Conservation (phyloP, 768 basidiomycete species). For the Filobasidium wieringae region DNA sequence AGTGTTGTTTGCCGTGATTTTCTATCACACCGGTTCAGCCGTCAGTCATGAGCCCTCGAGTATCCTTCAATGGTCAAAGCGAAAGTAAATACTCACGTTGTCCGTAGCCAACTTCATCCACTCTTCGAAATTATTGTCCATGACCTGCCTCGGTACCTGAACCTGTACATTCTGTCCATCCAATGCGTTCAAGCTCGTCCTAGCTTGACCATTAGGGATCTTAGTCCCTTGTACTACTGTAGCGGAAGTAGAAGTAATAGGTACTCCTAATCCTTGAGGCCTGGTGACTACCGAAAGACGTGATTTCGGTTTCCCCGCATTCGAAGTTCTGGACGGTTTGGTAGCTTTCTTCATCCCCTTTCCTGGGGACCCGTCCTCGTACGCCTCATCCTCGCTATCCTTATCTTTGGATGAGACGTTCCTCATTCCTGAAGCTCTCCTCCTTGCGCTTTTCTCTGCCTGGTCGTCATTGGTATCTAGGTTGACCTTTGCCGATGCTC, state of each 20-base stretch:
- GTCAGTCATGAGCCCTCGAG: not conserved
- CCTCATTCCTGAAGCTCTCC: not conserved
- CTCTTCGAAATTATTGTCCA: conserved; percentile 88
- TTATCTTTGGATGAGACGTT: not conserved
- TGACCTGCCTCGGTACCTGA: conserved; percentile 54
- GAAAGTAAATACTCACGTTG: conserved; percentile 57
- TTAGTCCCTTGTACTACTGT: not conserved
- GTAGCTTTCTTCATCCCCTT: not conserved
- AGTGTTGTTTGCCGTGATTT: conserved; percentile 95
- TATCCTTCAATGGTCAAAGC: not conserved
- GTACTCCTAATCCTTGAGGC: not conserved
- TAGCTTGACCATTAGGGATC: not conserved
- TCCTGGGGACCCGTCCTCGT: not conserved
- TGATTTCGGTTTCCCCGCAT: not conserved
- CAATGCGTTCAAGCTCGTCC: not conserved
- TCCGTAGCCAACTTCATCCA: conserved; percentile 99
- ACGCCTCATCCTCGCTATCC: not conserved
- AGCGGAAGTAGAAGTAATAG: not conserved
- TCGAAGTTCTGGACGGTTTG: not conserved
- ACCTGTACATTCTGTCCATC: not conserved
- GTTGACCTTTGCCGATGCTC: not conserved
- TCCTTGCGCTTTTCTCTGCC: not conserved
- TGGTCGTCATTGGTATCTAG: not conserved
- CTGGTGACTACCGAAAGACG: not conserved
- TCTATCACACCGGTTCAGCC: too few relatives aligned